Conservation (phyloP, 495 filamentous ascomycete species). For the Pyrenopolyporus hunteri region DNA sequence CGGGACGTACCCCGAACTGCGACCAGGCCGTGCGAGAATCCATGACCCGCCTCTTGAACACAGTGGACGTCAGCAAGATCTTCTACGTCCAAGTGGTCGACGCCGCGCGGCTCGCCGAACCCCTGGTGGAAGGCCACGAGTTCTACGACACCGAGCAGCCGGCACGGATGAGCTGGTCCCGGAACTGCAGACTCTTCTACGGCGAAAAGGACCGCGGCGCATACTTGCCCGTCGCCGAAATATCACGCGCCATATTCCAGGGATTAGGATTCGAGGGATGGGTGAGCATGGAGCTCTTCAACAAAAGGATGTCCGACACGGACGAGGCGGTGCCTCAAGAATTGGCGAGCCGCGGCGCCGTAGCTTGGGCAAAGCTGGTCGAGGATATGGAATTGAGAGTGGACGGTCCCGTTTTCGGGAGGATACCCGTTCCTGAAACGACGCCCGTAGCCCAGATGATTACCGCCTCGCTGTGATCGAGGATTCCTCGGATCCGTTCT, state of each 20-base stretch:
- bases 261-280: constrained; percentile 73
- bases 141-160: constrained; percentile 69
- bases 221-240: constrained; percentile 72
- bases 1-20: constrained; percentile 63
- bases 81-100: constrained; percentile 85
- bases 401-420: constrained; percentile 44
- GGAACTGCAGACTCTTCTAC: constrained; percentile 78
- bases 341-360: constrained; percentile 68
- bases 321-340: constrained; percentile 60
- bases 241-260: constrained; percentile 66
- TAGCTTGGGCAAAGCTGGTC: constrained; percentile 66
- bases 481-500: too few relatives aligned
- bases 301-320: constrained; percentile 63
- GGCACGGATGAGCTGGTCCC: constrained; percentile 78
- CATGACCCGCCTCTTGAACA: constrained; percentile 59
- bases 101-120: constrained; percentile 65
- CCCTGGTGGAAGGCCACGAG: constrained; percentile 65
- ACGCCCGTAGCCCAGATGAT: too few relatives aligned
- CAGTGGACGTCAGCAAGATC: constrained; percentile 70
- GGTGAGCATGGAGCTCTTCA: constrained; percentile 83
- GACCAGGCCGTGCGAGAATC: constrained; percentile 63
- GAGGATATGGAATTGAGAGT: constrained; percentile 58
- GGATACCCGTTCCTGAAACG: too few relatives aligned
- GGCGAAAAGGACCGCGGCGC: constrained; percentile 73
- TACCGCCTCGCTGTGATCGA: constrained; percentile 40